Percentiles rank a stretch among this genome's conserved stretches.
Conservation (phyloP, 2,329 filamentous ascomycete genomes). For the Colletotrichum theobromicola region DNA sequence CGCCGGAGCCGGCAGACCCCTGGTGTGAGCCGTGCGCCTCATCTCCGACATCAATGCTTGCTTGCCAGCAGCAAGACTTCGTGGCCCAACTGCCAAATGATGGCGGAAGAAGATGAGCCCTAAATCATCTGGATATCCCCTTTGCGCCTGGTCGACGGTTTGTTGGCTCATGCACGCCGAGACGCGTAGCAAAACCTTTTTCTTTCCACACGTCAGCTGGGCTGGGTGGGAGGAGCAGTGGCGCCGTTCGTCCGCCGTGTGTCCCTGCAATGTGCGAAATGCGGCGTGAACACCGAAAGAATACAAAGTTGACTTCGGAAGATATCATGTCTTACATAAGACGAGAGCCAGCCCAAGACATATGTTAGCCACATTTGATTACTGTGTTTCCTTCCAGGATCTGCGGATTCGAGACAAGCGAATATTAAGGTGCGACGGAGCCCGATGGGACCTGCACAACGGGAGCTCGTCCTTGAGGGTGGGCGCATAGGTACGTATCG, state of each 20-base stretch:
- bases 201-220: background rate
- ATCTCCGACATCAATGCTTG: constrained; percentile 42
- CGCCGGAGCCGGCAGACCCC: constrained; percentile 18
- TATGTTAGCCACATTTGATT: background rate
- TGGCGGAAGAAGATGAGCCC: background rate
- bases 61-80: background rate
- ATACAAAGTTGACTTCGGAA: background rate
- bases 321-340: background rate
- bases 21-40: constrained; percentile 32
- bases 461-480: background rate
- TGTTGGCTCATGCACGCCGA: background rate
- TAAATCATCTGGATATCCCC: background rate
- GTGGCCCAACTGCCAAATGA: background rate
- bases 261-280: background rate
- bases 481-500: background rate
- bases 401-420: constrained; percentile 4
- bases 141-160: background rate
- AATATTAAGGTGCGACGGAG: background rate
- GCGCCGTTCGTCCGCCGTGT: background rate
- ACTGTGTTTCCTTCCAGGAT: background rate
- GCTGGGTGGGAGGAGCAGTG: background rate
- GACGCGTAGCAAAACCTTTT: background rate
- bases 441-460: background rate
- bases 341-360: background rate
- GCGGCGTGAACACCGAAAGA: background rate